Percentiles rank a stretch among this genome's conserved stretches.
Conservation (phyloP, 345 rosid genomes). For the Lenwebbia sp. region DNA sequence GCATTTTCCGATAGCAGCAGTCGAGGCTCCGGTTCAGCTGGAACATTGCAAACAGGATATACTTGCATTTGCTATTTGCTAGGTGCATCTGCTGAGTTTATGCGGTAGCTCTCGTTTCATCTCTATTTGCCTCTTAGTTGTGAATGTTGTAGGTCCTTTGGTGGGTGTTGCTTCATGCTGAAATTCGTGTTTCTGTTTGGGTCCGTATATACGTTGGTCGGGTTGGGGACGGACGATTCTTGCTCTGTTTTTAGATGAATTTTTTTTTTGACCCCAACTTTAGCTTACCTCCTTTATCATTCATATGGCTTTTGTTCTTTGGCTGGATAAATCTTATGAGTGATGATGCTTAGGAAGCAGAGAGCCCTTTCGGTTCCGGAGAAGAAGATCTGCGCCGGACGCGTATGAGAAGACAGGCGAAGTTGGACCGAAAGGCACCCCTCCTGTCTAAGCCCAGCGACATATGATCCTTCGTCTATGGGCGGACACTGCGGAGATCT, state of each 20-base stretch:
- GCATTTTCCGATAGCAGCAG: background rate
- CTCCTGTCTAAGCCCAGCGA: constrained; percentile 85
- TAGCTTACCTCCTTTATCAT: background rate
- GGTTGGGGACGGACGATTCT: background rate
- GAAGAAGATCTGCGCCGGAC: constrained; percentile 72
- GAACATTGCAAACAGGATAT: background rate
- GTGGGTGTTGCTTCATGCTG: background rate
- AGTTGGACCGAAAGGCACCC: constrained; percentile 62
- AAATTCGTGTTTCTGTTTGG: background rate
- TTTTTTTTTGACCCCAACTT: background rate
- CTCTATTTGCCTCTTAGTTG: background rate
- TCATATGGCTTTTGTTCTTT: background rate
- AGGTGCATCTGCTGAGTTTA: background rate
- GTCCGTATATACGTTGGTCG: background rate
- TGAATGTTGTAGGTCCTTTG: background rate
- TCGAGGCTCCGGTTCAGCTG: background rate
- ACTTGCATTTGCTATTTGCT: background rate
- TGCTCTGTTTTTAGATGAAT: background rate
- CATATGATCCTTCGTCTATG: constrained; percentile 6
- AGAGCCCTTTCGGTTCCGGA: constrained; percentile 69
- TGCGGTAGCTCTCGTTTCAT: background rate
- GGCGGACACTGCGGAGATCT: background rate
- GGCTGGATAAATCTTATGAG: background rate
- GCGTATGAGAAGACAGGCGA: constrained; percentile 57
- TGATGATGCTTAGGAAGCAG: constrained; percentile 38